Percentiles rank a stretch among this genome's conserved stretches.
Conservation (phyloP, 495 filamentous ascomycete species). For the Aspergillus saccharolyticus region DNA sequence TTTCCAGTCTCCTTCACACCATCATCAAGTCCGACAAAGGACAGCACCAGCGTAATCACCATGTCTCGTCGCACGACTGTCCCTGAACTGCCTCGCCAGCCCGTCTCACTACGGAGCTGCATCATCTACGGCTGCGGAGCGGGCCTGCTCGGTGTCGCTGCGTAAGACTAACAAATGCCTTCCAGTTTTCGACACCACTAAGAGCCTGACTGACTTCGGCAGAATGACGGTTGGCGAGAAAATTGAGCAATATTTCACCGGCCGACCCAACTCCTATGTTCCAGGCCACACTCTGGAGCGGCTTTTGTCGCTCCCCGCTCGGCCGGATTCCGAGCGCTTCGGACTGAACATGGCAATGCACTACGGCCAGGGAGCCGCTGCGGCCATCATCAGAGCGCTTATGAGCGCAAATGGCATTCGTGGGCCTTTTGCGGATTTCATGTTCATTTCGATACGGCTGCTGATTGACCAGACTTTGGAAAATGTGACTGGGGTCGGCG, state of each 20-base stretch:
- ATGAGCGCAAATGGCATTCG: slow-evolving; percentile 3
- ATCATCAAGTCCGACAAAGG: too few species aligned
- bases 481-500: slow-evolving; percentile 1
- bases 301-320: slow-evolving; percentile 1
- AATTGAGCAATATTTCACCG: slow-evolving; percentile 7
- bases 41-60: too few species aligned
- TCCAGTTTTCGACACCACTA: too few species aligned
- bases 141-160: slow-evolving; percentile 1
- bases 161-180: too few species aligned
- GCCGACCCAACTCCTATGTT: slow-evolving; percentile 4
- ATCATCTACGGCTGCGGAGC: slow-evolving; percentile 4
- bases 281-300: slow-evolving; percentile 4
- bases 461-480: slow-evolving; percentile 5
- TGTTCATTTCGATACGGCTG: neutral
- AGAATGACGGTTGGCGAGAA: slow-evolving; percentile 2
- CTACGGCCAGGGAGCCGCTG: slow-evolving; percentile 6
- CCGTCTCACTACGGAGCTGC: slow-evolving; percentile 1
- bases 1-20: too few species aligned
- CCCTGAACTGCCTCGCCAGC: neutral
- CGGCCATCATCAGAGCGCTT: neutral
- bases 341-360: slow-evolving; percentile 4
- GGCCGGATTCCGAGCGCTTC: slow-evolving; percentile 2
- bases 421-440: slow-evolving; percentile 7
- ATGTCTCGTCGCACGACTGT: slow-evolving; percentile 5
- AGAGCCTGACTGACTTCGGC: neutral